These are phyloP conservation scores for Dendrobium catenatum DNA, from an alignment of 106 monocot genomes.

Conservation along the genomic window DNA sequence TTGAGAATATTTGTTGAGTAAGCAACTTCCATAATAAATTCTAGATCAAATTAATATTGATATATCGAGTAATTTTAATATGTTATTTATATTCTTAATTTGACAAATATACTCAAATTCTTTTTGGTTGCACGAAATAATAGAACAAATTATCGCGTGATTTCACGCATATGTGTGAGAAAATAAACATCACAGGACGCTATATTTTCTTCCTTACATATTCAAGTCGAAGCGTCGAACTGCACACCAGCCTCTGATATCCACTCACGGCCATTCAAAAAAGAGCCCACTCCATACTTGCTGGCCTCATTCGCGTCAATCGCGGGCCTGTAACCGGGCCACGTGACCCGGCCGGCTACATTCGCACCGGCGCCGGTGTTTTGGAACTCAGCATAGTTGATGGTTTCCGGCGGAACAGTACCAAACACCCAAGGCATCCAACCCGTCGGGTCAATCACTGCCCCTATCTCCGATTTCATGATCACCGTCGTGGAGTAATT, in stretches of 20 bases:
- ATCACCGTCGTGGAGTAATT: constrained; percentile 18
- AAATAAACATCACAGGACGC: too few species aligned
- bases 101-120: too few species aligned
- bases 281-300: constrained; percentile 17
- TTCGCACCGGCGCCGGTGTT: constrained; percentile 23
- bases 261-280: constrained; percentile 24
- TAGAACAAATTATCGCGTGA: too few species aligned
- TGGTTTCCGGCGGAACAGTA: constrained; percentile 13
- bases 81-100: too few species aligned
- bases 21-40: too few species aligned
- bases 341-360: constrained; percentile 17
- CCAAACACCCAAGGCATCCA: constrained; percentile 28
- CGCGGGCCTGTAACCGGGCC: constrained; percentile 19
- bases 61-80: too few species aligned
- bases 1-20: too few species aligned
- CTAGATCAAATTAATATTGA: too few species aligned
- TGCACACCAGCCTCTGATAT: constrained; percentile 12
- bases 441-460: constrained; percentile 13
- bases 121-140: too few species aligned
- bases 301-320: constrained; percentile 17
- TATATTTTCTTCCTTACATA: background rate
- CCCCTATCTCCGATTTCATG: constrained; percentile 23
- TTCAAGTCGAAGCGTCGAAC: constrained; percentile 15
- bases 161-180: too few species aligned
- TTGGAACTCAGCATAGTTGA: constrained; percentile 18